These are phyloP conservation scores for Pichia nakasei DNA, from an alignment of 805 yeast species.

Conservation along the genomic window DNA sequence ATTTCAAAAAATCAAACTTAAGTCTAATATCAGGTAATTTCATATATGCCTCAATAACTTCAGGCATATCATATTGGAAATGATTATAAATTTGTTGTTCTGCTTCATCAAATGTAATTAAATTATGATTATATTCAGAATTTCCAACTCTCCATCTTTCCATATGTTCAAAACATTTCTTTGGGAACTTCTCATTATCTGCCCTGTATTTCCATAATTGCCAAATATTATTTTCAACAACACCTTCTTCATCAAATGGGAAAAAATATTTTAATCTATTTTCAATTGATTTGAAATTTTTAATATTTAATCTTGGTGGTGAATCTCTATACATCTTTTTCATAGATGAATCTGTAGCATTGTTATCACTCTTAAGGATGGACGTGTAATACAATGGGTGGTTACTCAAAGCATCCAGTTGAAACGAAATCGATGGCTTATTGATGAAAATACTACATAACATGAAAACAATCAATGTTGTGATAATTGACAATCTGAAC, in stretches of 20 bases:
- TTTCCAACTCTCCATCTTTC: conserved; percentile 28
- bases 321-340: conserved; percentile 4
- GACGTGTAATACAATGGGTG: conserved; percentile 1
- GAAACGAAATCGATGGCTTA: background rate
- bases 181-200: conserved; percentile 24
- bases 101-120: conserved; percentile 23
- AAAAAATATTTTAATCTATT: conserved; percentile 18
- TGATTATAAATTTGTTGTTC: conserved; percentile 21
- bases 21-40: conserved; percentile 42
- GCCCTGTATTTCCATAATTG: conserved; percentile 21
- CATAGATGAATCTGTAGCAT: conserved; percentile 2
- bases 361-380: background rate
- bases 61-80: conserved; percentile 34
- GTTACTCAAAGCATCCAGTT: conserved; percentile 2
- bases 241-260: conserved; percentile 16
- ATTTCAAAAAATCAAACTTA: conserved; percentile 47
- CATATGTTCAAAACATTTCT: conserved; percentile 22
- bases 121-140: conserved; percentile 24
- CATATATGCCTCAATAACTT: conserved; percentile 41
- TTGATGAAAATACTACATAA: conserved; percentile 1
- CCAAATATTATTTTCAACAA: conserved; percentile 25
- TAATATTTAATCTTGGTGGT: conserved; percentile 16
- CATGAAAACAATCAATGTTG: background rate
- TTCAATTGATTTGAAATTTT: conserved; percentile 21
- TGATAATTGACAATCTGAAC: conserved; percentile 1